Evolutionary conservation across 2,329 filamentous ascomycete genomes (phyloP), one percentile per base, ranked within the genome.

Genomic region (Penicillium brasilianum): DNA sequence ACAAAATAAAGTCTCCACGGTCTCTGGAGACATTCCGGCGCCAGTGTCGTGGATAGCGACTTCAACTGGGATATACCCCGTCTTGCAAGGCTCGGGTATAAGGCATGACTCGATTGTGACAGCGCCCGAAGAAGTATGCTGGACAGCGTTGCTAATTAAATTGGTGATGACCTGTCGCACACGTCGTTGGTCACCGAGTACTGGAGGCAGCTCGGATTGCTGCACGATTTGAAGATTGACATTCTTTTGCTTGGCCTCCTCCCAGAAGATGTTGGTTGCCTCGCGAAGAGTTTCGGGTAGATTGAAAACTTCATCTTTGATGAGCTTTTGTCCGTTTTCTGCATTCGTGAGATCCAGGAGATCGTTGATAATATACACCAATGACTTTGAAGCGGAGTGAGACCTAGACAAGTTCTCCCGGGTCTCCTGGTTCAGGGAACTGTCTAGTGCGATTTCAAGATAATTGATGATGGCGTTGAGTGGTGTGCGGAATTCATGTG

Each of bases 381-480:
- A 80, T 0, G 92, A 95, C 71, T 96, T 96, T 0, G 92, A 96
- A 2, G 92, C 92, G 0, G 92, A 96, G 72, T 96, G 92, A 1
- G 92, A 96, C 66, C 88, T 88, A 0, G 90, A 84, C 2, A 96
- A 80, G 62, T 95, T 95, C 8, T 96, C 92, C 25, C 92, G 83
- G 0, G 91, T 96, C 72, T 96, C 92, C 39, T 87, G 81, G 64
- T 96, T 92, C 2, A 96, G 81, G 0, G 82, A 80, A 0, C 91
- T 91, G 76, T 96, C 93, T 1, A 96, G 79, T 0, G 92, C 92
- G 66, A 96, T 96, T 68, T 96, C 92, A 1, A 96, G 84, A 68
- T 95, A 96, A 68, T 96, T 96, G 77, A 96, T 96, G 69, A 96
- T 96, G n/a, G 92, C 92, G 68, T 96, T 96, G 2, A 96, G 80